Conservation (phyloP, 169 alveolate genomes). For the Pseudocohnilembus persalinus region DNA sequence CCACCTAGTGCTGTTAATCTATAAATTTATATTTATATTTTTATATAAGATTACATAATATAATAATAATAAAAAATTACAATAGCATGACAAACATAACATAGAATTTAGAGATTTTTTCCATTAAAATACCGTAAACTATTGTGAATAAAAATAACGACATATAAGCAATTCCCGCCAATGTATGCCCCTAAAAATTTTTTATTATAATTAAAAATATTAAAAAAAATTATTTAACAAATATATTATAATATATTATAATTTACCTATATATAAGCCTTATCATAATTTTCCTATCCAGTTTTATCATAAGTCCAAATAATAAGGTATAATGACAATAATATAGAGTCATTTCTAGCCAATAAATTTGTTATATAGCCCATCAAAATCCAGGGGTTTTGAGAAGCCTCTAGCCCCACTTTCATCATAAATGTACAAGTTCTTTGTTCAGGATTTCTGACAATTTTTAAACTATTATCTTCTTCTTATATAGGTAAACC, state of each 20-base stretch:
- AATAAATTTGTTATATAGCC: slow-evolving; percentile 46
- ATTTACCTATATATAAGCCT: slow-evolving; percentile 41
- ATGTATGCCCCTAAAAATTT: slow-evolving; percentile 21
- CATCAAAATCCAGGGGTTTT: slow-evolving; percentile 39
- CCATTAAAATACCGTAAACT: slow-evolving; percentile 36
- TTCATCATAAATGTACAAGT: slow-evolving; percentile 14
- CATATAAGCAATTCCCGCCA: slow-evolving; percentile 37
- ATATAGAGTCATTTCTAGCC: slow-evolving; percentile 49
- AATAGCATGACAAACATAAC: slow-evolving; percentile 22
- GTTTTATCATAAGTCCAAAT: slow-evolving; percentile 27
- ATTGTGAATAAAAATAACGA: slow-evolving; percentile 28
- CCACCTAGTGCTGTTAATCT: slow-evolving; percentile 35
- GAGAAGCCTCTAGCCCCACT: slow-evolving; percentile 32
- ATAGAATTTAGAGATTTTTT: slow-evolving; percentile 27
- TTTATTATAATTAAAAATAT: too few species aligned
- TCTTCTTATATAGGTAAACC: slow-evolving; percentile 21
- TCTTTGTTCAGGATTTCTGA: slow-evolving; percentile 13
- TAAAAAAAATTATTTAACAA: too few species aligned
- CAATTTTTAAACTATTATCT: not conserved
- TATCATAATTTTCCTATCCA: slow-evolving; percentile 26
- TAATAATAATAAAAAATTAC: not conserved
- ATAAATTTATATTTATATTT: not conserved
- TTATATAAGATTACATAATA: not conserved
- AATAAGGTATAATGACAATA: slow-evolving; percentile 33
- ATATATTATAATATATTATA: too few species aligned